Evolutionary conservation across 2,329 filamentous ascomycete species (phyloP), one percentile per base, ranked within the genome.

Genomic region (Orbilia oligospora): DNA sequence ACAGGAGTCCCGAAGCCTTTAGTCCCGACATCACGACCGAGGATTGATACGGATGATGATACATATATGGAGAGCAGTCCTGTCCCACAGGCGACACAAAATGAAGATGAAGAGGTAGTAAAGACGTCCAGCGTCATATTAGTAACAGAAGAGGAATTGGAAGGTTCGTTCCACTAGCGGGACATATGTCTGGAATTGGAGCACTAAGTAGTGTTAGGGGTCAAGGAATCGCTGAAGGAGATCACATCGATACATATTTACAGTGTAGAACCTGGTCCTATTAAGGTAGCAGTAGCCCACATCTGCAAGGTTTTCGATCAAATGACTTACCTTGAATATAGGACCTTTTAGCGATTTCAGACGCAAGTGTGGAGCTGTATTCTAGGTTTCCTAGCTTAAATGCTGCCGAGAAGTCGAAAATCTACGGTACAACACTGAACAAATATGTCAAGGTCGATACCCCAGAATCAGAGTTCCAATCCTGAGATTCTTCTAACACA

Each of bases 211-310:
- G 82, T 48, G 81, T 82, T 81, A 95, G 92, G 89, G 80, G 86
- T 89, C 0, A 89, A 93, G 72, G 86, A 87, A 14, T 87, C 89
- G 16, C 97, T 95, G 81, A 88, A 92, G 61, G 86, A 89, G n/a
- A 89, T 97, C 68, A 88, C 87, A 0, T 92, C 93, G 0, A 91
- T 97, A 76, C 93, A 97, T 82, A 86, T 98, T 51, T 98, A 98
- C 86, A 97, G 94, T 82, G 83, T 98, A 18, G 90, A 92, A 49
- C 88, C 92, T 0, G 88, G 90, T 44, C 88, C 90, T 0, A 86
- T 94, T 16, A 91, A 91, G 84, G 91, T 89, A 84, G 48, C 83
- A 22, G n/a, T n/a, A 56, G n/a, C 16, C 18, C 22, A 3, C 5
- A 41, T 30, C 48, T 20, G 2, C 8, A 56, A 16, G n/a, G n/a